phyloP scores from a whole-genome alignment of 306 rosid genomes.

The Dryas alaskensis region DNA sequence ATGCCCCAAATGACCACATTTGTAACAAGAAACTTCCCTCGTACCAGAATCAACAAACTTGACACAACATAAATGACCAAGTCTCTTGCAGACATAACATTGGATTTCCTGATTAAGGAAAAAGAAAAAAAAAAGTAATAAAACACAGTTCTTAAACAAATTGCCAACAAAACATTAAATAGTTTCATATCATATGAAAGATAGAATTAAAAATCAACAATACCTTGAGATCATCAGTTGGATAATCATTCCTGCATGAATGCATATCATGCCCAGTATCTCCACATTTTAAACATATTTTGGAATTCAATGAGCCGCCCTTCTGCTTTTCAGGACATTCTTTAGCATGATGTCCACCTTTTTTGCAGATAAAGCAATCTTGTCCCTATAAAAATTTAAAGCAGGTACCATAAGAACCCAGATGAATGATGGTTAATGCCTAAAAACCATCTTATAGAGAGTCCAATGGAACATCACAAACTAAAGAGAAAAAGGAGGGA shows the following conservation, averaged over 20 bases:
- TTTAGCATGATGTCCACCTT: slow-evolving; percentile 75
- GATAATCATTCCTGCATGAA: slow-evolving; percentile 58
- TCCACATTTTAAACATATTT: slow-evolving; percentile 78
- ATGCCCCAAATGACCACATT: slow-evolving; percentile 83
- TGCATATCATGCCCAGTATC: slow-evolving; percentile 87
- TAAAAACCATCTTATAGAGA: neutral
- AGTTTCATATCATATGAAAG: slow-evolving; percentile 4
- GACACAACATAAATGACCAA: slow-evolving; percentile 87
- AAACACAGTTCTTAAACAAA: neutral
- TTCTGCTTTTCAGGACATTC: slow-evolving; percentile 77
- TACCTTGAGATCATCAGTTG: slow-evolving; percentile 77
- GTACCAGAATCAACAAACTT: slow-evolving; percentile 28
- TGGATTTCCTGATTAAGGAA: slow-evolving; percentile 54
- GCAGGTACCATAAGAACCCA: neutral
- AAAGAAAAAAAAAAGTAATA: slow-evolving; percentile 12
- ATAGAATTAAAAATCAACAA: slow-evolving; percentile 2
- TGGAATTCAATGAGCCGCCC: slow-evolving; percentile 30
- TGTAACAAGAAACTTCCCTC: slow-evolving; percentile 73
- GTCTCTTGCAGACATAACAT: slow-evolving; percentile 72
- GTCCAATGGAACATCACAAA: neutral
- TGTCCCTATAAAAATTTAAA: slow-evolving; percentile 44
- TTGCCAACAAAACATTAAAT: slow-evolving; percentile 3
- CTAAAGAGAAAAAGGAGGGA: neutral
- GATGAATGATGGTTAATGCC: neutral
- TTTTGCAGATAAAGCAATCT: slow-evolving; percentile 75